Base-by-base conservation (phyloP, 164 flowering plant species). In the Aristolochia contorta region DNA sequence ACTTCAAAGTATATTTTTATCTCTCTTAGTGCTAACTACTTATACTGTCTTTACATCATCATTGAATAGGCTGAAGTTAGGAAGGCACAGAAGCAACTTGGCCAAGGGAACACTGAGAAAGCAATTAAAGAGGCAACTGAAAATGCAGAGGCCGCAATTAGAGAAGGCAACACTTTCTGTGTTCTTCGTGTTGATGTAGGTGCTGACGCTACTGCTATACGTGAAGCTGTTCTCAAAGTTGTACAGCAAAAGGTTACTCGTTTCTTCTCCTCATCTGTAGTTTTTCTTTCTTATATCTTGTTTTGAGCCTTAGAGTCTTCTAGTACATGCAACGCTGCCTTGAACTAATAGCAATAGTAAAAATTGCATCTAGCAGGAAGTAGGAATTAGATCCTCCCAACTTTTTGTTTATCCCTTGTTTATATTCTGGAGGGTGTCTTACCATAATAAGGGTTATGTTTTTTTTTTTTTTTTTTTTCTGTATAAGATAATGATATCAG, bases 171-270 rank as follows among this genome's bases (percentile, higher is more conserved):
- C 63, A 19, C 76, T 4, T 94, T 81, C 71, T 91, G 89, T 64
- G 65, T 91, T 27, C 70, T 77, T 43, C 80, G 50, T 50, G 82
- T 91, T 58, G 82, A 85, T 80, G 93, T 89, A 54, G 99, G 97
- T 62, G 53, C 80, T 67, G 99, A 94, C 62, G 76, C 85, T 56
- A 52, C 80, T 56, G 97, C 99, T 20, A 80, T 89, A 8, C 92
- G 96, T 47, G 96, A 91, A 72, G 97, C 99, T 53, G 97, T 87
- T 61, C 58, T 77, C 16, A 83, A 82, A 82, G 91, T 81, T 58
- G 59, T 75, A 55, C 79, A 83, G 59, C 74, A 82, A 37, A 85
- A 87, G 96, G 91, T 77, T 60, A 57, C 21, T 65, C 25, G 14
- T 1, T 49, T 49, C 22, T 49, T 49, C 53, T 20, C 53, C 22